Percentiles rank a stretch among this genome's conserved stretches.
Conservation (phyloP, 2,329 filamentous ascomycete species). For the Delphinella strobiligena region DNA sequence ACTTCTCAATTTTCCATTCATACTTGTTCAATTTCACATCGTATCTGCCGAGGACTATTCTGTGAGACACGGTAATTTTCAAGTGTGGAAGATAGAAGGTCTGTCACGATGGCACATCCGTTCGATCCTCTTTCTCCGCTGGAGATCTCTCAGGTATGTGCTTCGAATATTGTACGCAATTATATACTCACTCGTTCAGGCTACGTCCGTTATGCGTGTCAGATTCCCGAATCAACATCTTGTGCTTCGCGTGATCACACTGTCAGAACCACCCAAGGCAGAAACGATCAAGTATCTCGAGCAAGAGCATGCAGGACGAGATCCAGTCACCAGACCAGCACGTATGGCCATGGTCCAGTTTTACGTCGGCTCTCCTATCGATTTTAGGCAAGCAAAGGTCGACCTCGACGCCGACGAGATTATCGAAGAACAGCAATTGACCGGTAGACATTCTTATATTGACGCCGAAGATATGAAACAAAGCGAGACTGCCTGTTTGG, state of each 20-base stretch:
- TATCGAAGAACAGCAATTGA: slow-evolving; percentile 5
- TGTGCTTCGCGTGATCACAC: background rate
- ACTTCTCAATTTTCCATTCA: no score
- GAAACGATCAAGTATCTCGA: background rate
- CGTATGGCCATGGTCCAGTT: slow-evolving; percentile 7
- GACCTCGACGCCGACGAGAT: slow-evolving; percentile 5
- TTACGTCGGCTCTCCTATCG: background rate
- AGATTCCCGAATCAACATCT: background rate
- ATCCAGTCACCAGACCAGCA: background rate
- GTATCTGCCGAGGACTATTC: no score
- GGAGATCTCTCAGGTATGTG: slow-evolving; percentile 34
- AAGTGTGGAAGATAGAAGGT: no score
- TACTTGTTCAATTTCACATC: no score
- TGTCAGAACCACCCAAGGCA: background rate
- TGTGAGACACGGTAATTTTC: no score
- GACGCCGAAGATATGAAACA: slow-evolving; percentile 45
- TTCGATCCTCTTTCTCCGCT: slow-evolving; percentile 15
- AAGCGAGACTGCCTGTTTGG: slow-evolving; percentile 30
- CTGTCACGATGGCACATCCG: slow-evolving; percentile 6
- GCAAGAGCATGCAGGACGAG: background rate
- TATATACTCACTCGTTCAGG: background rate
- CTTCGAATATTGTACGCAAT: no score
- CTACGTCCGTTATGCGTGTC: background rate
- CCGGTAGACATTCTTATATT: slow-evolving; percentile 8
- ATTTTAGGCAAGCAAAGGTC: slow-evolving; percentile 4